Evolutionary conservation across 129 eudicot species (phyloP).

Genomic region (Logfia minima): DNA sequence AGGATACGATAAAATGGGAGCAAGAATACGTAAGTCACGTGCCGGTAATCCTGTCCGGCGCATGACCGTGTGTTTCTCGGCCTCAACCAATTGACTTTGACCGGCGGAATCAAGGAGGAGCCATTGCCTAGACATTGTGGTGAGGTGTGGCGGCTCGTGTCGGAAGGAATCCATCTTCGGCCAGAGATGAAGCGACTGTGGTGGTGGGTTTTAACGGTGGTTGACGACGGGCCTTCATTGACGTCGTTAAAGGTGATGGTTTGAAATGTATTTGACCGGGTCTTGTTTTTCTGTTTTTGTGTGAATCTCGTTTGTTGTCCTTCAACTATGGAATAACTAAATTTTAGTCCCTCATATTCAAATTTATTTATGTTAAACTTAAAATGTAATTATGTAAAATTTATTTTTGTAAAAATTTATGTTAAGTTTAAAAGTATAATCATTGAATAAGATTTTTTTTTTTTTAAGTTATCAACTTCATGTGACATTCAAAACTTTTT

Average conservation of each 20-base stretch:
- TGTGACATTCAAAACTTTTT: too few relatives aligned
- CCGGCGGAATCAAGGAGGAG: conserved; percentile 34
- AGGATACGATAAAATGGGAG: conserved; percentile 23
- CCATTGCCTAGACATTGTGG: conserved; percentile 32
- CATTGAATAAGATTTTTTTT: too few relatives aligned
- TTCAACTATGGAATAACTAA: neutral
- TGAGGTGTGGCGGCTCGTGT: conserved; percentile 20
- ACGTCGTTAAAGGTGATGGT: conserved; percentile 14
- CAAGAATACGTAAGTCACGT: conserved; percentile 29
- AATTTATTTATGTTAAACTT: too few relatives aligned
- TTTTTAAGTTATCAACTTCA: too few relatives aligned
- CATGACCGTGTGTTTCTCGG: conserved; percentile 30
- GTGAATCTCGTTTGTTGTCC: conserved; percentile 1
- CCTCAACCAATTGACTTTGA: conserved; percentile 35
- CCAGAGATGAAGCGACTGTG: conserved; percentile 14
- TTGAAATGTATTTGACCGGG: conserved; percentile 27
- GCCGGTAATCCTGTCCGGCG: conserved; percentile 30
- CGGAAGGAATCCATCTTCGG: neutral
- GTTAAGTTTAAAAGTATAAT: too few relatives aligned
- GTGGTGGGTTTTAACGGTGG: conserved; percentile 25
- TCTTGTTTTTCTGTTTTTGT: conserved; percentile 22
- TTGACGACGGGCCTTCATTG: conserved; percentile 35
- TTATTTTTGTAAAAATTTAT: too few relatives aligned
- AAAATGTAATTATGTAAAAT: too few relatives aligned
- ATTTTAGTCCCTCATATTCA: too few relatives aligned